Conservation (phyloP, 169 alveolate genomes). For the Eimeria sp. region DNA sequence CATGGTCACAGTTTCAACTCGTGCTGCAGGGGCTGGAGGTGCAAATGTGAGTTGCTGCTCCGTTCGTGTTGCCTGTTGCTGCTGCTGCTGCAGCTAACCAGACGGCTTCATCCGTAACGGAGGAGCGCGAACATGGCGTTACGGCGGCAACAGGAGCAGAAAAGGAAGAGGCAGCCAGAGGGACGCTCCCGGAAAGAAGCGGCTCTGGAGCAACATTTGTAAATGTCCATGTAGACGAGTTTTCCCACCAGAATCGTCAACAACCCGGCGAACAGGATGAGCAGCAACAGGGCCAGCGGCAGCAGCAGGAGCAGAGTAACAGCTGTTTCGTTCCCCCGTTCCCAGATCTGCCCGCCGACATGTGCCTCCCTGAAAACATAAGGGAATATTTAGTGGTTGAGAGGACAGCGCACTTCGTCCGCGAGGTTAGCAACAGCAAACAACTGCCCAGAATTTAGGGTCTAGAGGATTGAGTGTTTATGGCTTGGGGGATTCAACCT, state of each 20-base stretch:
- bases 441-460: background rate
- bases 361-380: constrained; percentile 39
- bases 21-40: background rate
- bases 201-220: background rate
- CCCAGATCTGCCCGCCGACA: constrained; percentile 3
- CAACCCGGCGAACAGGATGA: constrained; percentile 12
- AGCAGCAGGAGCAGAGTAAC: background rate
- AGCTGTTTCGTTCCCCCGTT: constrained; percentile 63
- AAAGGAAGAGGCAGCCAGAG: constrained; percentile 17
- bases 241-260: background rate
- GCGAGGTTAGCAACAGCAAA: constrained; percentile 30
- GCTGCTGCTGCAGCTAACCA: constrained; percentile 13
- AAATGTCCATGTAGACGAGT: background rate
- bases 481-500: background rate
- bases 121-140: constrained; percentile 22
- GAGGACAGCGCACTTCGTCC: constrained; percentile 81
- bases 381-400: constrained; percentile 82
- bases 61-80: background rate
- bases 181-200: background rate
- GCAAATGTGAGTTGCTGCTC: background rate
- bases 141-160: constrained; percentile 16
- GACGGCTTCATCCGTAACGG: background rate
- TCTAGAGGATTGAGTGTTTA: background rate
- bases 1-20: background rate
- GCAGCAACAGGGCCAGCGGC: background rate